These are phyloP conservation scores for Eucalyptus regnans DNA, from an alignment of 345 rosid species.

Conservation along the genomic window DNA sequence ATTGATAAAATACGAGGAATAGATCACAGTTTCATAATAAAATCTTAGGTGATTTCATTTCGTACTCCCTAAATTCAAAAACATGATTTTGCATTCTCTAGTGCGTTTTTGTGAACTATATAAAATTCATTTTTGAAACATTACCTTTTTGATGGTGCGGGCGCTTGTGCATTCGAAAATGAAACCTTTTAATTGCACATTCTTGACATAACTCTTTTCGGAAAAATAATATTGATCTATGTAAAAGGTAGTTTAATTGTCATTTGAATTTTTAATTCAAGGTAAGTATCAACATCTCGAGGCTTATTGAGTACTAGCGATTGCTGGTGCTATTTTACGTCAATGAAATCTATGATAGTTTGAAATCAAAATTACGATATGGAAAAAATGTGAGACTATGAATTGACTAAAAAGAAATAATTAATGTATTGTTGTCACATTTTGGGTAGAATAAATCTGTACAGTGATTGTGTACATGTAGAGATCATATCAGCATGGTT, in stretches of 20 bases:
- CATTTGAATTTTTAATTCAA: neutral
- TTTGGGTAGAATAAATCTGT: neutral
- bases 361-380: neutral
- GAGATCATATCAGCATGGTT: neutral
- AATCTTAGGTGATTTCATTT: too few species aligned
- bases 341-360: accelerated
- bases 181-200: neutral
- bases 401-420: neutral
- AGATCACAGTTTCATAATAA: neutral
- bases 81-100: too few species aligned
- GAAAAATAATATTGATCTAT: too few species aligned
- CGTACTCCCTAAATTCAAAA: neutral
- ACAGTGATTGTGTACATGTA: neutral
- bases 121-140: neutral
- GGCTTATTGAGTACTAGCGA: neutral
- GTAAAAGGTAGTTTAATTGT: neutral
- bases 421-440: accelerated
- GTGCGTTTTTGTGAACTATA: too few species aligned
- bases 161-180: neutral
- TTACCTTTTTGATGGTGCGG: neutral
- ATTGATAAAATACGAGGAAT: neutral
- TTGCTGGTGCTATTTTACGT: accelerated
- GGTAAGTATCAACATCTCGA: neutral
- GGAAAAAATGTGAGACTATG: accelerated
- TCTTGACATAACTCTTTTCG: neutral